Percentiles rank a stretch among this genome's conserved stretches.
phyloP scores from a whole-genome alignment of 129 eudicot species.

The sunflower (Helianthus annuus) region DNA sequence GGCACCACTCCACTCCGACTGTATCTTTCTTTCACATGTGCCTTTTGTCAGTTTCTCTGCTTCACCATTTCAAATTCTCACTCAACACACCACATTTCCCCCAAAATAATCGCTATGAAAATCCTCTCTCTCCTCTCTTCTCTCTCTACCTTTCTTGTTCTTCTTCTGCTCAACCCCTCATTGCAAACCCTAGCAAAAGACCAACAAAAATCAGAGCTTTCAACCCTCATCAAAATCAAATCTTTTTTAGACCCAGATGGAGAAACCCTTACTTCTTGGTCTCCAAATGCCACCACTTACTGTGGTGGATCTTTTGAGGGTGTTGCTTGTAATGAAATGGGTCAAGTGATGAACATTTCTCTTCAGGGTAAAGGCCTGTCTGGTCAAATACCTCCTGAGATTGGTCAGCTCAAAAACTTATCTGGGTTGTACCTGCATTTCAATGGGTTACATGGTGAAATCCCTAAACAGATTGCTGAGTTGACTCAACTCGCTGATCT shows the following conservation, averaged over 20 bases:
- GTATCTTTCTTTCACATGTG: conserved; percentile 40
- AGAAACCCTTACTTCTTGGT: conserved; percentile 69
- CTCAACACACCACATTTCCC: conserved; percentile 25
- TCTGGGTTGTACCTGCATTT: conserved; percentile 92
- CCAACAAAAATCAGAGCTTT: conserved; percentile 33
- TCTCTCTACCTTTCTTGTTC: conserved; percentile 22
- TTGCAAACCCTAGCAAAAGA: conserved; percentile 27
- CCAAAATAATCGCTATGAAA: conserved; percentile 20
- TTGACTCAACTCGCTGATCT: conserved; percentile 77
- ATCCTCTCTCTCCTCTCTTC: conserved; percentile 20
- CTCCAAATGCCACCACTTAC: conserved; percentile 50
- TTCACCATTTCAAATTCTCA: conserved; percentile 39
- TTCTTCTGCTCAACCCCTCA: conserved; percentile 21
- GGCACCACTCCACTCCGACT: conserved; percentile 7
- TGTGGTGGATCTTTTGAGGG: conserved; percentile 77
- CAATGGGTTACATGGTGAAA: conserved; percentile 68
- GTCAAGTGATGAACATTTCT: conserved; percentile 87
- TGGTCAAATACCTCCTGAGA: conserved; percentile 78
- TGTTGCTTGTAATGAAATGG: conserved; percentile 70
- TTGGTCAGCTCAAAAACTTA: conserved; percentile 76
- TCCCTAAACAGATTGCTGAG: conserved; percentile 76
- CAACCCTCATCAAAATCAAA: conserved; percentile 55
- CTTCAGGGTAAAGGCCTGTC: conserved; percentile 89
- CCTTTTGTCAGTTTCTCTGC: conserved; percentile 36
- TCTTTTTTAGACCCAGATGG: conserved; percentile 69